These are phyloP conservation scores for Verbena officinalis DNA, from an alignment of 257 asterid genomes.

Conservation along the genomic window DNA sequence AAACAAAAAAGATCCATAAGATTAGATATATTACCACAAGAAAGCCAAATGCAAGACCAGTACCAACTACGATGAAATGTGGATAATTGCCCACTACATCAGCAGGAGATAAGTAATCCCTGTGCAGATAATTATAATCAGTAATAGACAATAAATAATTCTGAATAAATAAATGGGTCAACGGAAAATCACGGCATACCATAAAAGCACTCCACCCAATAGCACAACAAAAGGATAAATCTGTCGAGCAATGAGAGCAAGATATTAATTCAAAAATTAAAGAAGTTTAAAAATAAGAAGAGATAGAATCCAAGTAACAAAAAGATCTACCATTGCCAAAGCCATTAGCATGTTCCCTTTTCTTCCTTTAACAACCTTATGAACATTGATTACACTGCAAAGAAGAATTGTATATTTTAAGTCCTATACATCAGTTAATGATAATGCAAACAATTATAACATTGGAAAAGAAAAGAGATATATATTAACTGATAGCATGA, in stretches of 20 bases:
- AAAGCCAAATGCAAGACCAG: slow-evolving; percentile 88
- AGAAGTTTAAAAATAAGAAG: slow-evolving; percentile 7
- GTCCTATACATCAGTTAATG: slow-evolving; percentile 17
- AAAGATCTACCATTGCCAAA: slow-evolving; percentile 73
- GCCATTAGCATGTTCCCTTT: slow-evolving; percentile 86
- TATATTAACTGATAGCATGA: slow-evolving; percentile 1
- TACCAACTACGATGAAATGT: slow-evolving; percentile 58
- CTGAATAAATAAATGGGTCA: slow-evolving; percentile 12
- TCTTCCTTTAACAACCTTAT: slow-evolving; percentile 73
- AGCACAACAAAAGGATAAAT: slow-evolving; percentile 81
- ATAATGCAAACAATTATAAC: neutral
- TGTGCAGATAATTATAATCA: slow-evolving; percentile 35
- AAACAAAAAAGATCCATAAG: slow-evolving; percentile 11
- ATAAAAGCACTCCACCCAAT: slow-evolving; percentile 67
- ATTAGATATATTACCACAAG: slow-evolving; percentile 73
- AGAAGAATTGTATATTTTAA: slow-evolving; percentile 25
- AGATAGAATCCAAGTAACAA: slow-evolving; percentile 13
- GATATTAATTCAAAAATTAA: slow-evolving; percentile 9
- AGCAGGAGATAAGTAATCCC: slow-evolving; percentile 75
- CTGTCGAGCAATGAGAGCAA: slow-evolving; percentile 45
- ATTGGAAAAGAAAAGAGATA: slow-evolving; percentile 2
- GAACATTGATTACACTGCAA: slow-evolving; percentile 71
- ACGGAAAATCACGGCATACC: slow-evolving; percentile 51
- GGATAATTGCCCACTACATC: slow-evolving; percentile 62
- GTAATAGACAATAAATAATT: slow-evolving; percentile 8